Evolutionary conservation across 1,284 basidiomycete genomes (phyloP), one percentile per base, ranked within the genome.

Genomic region (Naganishia albida): DNA sequence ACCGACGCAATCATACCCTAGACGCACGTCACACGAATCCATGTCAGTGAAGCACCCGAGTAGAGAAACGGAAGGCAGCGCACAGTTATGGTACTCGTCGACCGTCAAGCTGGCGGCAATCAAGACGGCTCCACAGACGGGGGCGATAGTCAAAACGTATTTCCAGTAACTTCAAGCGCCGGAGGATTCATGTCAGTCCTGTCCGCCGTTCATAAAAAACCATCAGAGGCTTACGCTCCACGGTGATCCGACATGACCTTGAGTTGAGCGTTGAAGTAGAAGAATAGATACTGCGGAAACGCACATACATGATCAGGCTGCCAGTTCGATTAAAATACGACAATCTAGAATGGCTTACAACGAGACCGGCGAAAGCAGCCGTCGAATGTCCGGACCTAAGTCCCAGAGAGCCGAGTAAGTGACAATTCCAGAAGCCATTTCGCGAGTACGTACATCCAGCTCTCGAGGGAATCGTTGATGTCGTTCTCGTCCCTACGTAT

Each of bases 221-320:
- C 16, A 6, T 28, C 8, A 15, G 23, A 20, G 18, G 70, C 71
- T 68, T 44, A 73, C 66, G 74, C 74, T 2, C 74, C 73, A 28
- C 75, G 72, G 73, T 84, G 82, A 12, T 84, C 83, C 28, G 81
- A 79, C 76, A 84, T 83, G 63, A 85, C 81, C 72, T 85, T 85
- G 66, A 86, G 79, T 69, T 85, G 83, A 2, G 83, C 83, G 68
- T 86, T 85, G 75, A 85, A 78, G 71, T 84, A 85, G 40, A 85
- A 78, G n/a, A 82, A 75, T 16, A 86, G 79, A 72, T 80, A 85
- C 67, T 70, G 63, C 10, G 2, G n/a, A 20, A n/a, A n/a, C n/a
- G n/a, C n/a, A n/a, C n/a, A n/a, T n/a, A n/a, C n/a, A n/a, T n/a
- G n/a, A n/a, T n/a, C n/a, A n/a, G n/a, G n/a, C n/a, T n/a, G n/a